A percentile compares a stretch with the other conserved stretches of the same genome.
Conservation (phyloP, 78 protist species). For the Emiliania huxleyi region DNA sequence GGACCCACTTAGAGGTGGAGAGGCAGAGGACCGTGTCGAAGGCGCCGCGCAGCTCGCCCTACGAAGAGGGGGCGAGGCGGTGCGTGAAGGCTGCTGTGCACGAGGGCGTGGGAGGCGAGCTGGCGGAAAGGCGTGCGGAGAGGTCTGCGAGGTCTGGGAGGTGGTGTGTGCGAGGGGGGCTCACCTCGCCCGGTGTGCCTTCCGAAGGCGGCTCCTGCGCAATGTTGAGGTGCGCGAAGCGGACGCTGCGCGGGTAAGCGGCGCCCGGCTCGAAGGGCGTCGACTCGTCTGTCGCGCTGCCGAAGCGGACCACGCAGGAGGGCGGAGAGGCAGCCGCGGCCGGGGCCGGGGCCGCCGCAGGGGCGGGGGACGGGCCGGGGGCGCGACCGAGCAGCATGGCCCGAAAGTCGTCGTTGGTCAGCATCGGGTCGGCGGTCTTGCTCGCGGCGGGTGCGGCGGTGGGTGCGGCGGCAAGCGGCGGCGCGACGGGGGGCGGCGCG, state of each 20-base stretch:
- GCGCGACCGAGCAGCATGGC: background rate
- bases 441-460: background rate
- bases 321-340: background rate
- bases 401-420: background rate
- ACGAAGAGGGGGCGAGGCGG: too few relatives aligned
- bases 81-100: too few relatives aligned
- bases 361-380: background rate
- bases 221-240: background rate
- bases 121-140: too few relatives aligned
- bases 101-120: too few relatives aligned
- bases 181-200: background rate
- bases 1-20: constrained; percentile 78
- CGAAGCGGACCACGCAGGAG: background rate
- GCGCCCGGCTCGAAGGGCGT: background rate
- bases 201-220: background rate
- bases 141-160: too few relatives aligned
- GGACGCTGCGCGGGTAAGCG: background rate
- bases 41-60: too few relatives aligned
- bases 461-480: background rate
- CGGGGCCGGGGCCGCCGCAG: background rate
- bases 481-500: background rate
- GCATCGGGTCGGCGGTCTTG: background rate
- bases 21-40: constrained; percentile 36
- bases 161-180: too few relatives aligned
- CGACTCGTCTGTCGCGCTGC: background rate